Conservation (phyloP, 352 stramenopile genomes). For the Phytophthora sansomeana region DNA sequence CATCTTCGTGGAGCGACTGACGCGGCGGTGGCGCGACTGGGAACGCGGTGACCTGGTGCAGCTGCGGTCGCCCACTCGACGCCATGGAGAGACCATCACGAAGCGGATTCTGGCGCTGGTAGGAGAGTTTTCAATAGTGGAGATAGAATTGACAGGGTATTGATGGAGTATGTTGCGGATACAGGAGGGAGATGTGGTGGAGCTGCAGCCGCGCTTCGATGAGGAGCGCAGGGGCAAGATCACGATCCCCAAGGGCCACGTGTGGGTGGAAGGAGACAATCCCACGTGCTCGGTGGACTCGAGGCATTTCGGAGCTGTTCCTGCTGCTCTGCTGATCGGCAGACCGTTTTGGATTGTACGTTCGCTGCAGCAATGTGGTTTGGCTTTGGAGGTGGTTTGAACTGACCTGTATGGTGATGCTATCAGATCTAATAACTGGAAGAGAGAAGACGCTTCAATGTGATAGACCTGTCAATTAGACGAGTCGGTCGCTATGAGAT, state of each 20-base stretch:
- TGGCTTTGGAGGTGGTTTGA: neutral
- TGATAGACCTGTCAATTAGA: too few relatives aligned
- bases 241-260: slow-evolving; percentile 91
- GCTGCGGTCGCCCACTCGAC: slow-evolving; percentile 78
- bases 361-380: neutral
- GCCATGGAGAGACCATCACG: slow-evolving; percentile 77
- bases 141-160: neutral
- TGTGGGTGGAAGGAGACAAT: slow-evolving; percentile 99
- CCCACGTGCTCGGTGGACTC: slow-evolving; percentile 94
- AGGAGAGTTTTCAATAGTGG: slow-evolving; percentile 2
- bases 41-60: slow-evolving; percentile 86
- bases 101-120: slow-evolving; percentile 90
- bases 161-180: slow-evolving; percentile 1
- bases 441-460: neutral
- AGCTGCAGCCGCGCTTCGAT: slow-evolving; percentile 80
- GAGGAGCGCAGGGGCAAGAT: slow-evolving; percentile 61
- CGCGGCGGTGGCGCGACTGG: slow-evolving; percentile 68
- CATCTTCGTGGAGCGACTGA: slow-evolving; percentile 84
- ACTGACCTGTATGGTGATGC: slow-evolving; percentile 19
- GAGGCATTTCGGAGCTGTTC: slow-evolving; percentile 94
- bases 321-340: slow-evolving; percentile 86
- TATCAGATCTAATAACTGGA: slow-evolving; percentile 28
- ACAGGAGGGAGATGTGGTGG: slow-evolving; percentile 84
- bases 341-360: slow-evolving; percentile 75
- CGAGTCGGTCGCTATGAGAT: too few relatives aligned